Evolutionary conservation across 2,329 filamentous ascomycete genomes (phyloP).

Genomic region (Aspergillus sp.): DNA sequence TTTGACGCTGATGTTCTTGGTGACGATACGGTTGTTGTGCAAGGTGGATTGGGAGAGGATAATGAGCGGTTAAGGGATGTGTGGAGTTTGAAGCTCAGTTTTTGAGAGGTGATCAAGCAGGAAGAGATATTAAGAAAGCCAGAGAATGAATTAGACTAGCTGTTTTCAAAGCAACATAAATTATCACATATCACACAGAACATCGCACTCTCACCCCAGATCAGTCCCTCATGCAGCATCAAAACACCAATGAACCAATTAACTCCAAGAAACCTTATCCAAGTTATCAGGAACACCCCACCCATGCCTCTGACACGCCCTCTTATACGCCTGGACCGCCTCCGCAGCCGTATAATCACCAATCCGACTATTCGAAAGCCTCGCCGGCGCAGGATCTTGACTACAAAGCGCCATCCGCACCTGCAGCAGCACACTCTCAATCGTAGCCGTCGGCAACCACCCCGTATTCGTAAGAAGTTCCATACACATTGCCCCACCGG

Average conservation of each 20-base stretch:
- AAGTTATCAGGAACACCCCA: conserved; percentile 66
- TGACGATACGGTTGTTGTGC: conserved; percentile 36
- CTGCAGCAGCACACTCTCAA: conserved; percentile 75
- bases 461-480: conserved; percentile 76
- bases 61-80: conserved; percentile 48
- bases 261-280: conserved; percentile 34
- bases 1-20: conserved; percentile 45
- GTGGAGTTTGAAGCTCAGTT: conserved; percentile 27
- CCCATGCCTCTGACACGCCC: conserved; percentile 62
- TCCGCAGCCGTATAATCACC: conserved; percentile 61
- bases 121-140: no score
- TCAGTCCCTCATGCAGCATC: no score
- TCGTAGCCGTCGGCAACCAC: conserved; percentile 65
- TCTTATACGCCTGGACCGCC: conserved; percentile 65
- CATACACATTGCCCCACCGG: conserved; percentile 78
- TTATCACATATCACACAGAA: no score
- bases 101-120: no score
- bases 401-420: conserved; percentile 69
- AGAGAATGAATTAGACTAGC: no score
- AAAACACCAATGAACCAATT: neutral
- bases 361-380: conserved; percentile 43
- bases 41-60: conserved; percentile 47
- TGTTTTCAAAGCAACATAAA: no score
- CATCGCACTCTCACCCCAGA: no score
- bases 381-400: conserved; percentile 62